Evolutionary conservation across 352 stramenopile genomes (phyloP).

Genomic region (Globisporangium barbulae): DNA sequence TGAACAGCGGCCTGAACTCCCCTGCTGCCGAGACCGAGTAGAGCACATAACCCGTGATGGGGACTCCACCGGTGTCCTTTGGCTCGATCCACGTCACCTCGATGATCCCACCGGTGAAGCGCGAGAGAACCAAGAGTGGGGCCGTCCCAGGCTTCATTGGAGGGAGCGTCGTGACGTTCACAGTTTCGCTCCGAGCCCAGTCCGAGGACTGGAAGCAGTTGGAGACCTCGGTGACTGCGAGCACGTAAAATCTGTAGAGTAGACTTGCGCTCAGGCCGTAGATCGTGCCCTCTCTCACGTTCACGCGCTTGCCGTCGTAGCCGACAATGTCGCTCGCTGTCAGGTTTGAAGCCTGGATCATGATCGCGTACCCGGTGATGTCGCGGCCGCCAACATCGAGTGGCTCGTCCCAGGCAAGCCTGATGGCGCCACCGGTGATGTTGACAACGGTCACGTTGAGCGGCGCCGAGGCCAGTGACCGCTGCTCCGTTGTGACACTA

Average conservation of each 20-base stretch:
- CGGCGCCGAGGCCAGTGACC: slow-evolving; percentile 40
- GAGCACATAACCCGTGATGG: slow-evolving; percentile 28
- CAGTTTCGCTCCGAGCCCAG: slow-evolving; percentile 20
- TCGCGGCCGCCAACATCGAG: slow-evolving; percentile 44
- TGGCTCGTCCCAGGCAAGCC: slow-evolving; percentile 46
- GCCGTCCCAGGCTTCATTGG: slow-evolving; percentile 23
- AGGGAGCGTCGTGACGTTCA: slow-evolving; percentile 14
- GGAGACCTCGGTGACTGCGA: slow-evolving; percentile 33
- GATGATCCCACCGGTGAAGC: slow-evolving; percentile 34
- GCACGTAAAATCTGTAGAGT: slow-evolving; percentile 32
- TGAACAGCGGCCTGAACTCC: slow-evolving; percentile 21
- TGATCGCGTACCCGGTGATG: slow-evolving; percentile 47
- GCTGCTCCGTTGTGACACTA: slow-evolving; percentile 30
- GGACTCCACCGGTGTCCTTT: slow-evolving; percentile 30
- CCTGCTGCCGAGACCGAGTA: slow-evolving; percentile 19
- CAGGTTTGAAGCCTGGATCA: slow-evolving; percentile 18
- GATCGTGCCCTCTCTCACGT: slow-evolving; percentile 19
- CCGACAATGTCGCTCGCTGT: slow-evolving; percentile 21
- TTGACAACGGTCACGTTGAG: slow-evolving; percentile 23
- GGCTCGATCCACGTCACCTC: slow-evolving; percentile 31
- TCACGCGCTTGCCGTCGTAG: slow-evolving; percentile 42
- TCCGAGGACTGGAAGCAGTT: slow-evolving; percentile 25
- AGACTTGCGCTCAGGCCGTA: slow-evolving; percentile 28
- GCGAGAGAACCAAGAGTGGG: slow-evolving; percentile 22
- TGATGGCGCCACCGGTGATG: slow-evolving; percentile 39